A percentile compares a stretch with the other conserved stretches of the same genome.
These are phyloP conservation scores for Zymoseptoria ardabiliae DNA, from an alignment of 2,329 filamentous ascomycete genomes.

Conservation along the genomic window DNA sequence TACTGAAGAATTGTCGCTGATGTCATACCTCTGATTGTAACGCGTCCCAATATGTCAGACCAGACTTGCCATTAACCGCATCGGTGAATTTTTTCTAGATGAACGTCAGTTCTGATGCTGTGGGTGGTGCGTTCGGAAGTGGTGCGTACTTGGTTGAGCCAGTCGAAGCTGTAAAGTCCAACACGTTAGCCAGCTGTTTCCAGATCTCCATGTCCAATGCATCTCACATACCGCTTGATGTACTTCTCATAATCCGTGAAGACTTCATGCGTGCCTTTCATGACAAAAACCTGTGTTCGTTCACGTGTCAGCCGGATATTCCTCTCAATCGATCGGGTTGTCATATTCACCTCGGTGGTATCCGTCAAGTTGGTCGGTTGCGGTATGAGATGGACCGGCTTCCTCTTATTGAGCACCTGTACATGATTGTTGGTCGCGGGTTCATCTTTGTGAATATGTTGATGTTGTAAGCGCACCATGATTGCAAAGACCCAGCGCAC, in stretches of 20 bases:
- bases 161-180: constrained; percentile 62
- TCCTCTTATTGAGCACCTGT: constrained; percentile 92
- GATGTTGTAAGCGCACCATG: constrained; percentile 16
- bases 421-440: constrained; percentile 14
- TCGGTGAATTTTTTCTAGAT: constrained; percentile 79
- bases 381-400: constrained; percentile 78
- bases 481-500: constrained; percentile 16
- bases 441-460: background rate
- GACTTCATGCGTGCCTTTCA: constrained; percentile 81
- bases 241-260: constrained; percentile 87
- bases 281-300: constrained; percentile 73
- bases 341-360: constrained; percentile 63
- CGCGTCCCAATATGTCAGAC: constrained; percentile 86
- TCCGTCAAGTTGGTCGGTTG: constrained; percentile 69
- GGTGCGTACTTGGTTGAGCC: constrained; percentile 72
- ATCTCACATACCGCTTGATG: constrained; percentile 60
- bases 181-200: constrained; percentile 6
- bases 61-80: constrained; percentile 89
- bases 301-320: constrained; percentile 22
- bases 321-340: constrained; percentile 4
- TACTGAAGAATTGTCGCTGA: background rate
- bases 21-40: constrained; percentile 40
- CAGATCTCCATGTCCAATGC: background rate
- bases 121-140: background rate
- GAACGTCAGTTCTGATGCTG: constrained; percentile 11